Conservation (phyloP, 2,329 filamentous ascomycete genomes). For the Trichoderma aggressivum region DNA sequence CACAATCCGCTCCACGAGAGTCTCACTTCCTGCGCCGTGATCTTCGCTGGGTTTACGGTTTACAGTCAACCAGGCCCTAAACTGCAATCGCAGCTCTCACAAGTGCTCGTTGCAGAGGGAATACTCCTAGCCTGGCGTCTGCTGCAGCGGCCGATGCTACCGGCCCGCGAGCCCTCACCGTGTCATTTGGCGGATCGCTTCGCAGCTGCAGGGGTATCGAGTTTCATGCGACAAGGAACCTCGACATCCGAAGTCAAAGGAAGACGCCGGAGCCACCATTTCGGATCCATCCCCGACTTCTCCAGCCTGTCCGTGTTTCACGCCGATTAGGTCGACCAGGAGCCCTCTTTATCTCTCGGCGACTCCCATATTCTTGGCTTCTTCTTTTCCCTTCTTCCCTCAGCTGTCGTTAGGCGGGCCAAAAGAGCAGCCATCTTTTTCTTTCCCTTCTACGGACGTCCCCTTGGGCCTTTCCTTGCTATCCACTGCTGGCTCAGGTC, state of each 20-base stretch:
- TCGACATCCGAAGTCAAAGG: slow-evolving; percentile 15
- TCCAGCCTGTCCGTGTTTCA: slow-evolving; percentile 10
- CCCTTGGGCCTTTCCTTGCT: slow-evolving; percentile 13
- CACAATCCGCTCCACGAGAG: slow-evolving; percentile 17
- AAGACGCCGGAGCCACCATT: neutral
- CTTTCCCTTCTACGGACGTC: slow-evolving; percentile 20
- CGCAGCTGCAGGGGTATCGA: slow-evolving; percentile 10
- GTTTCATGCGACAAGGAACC: slow-evolving; percentile 20
- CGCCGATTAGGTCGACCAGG: neutral
- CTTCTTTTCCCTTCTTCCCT: slow-evolving; percentile 22
- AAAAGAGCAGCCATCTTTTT: slow-evolving; percentile 22
- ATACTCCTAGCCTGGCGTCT: neutral
- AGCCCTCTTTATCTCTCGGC: slow-evolving; percentile 15
- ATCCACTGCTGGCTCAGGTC: slow-evolving; percentile 59
- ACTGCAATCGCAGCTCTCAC: neutral
- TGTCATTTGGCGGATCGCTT: slow-evolving; percentile 5
- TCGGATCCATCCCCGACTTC: slow-evolving; percentile 1
- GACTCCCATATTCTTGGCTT: slow-evolving; percentile 12
- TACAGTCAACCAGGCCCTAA: neutral
- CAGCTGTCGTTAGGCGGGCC: slow-evolving; percentile 24
- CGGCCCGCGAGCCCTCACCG: neutral
- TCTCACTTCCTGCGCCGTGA: neutral
- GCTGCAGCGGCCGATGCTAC: neutral
- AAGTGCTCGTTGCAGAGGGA: neutral
- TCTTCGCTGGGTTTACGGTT: neutral